These are phyloP conservation scores for Metschnikowia bowlesiae DNA, from an alignment of 805 yeast genomes.

Conservation along the genomic window DNA sequence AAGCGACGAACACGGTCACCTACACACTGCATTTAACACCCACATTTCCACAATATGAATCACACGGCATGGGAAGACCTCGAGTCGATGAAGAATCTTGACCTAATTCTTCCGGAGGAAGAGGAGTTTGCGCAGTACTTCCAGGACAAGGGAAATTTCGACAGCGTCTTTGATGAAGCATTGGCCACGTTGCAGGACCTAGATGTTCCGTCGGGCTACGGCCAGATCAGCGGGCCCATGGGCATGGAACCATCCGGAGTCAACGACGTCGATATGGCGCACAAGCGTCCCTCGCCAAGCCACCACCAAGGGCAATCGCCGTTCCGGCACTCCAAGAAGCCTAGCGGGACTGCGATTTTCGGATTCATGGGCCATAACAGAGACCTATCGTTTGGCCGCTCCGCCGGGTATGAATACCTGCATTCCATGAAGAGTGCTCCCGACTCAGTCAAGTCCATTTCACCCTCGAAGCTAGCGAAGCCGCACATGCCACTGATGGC, in stretches of 20 bases:
- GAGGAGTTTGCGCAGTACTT: conserved; percentile 50
- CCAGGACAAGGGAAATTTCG: conserved; percentile 45
- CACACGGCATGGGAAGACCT: conserved; percentile 29
- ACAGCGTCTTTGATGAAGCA: conserved; percentile 53
- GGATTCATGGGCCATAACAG: conserved; percentile 65
- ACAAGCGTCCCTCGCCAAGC: conserved; percentile 7
- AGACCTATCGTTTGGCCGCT: conserved; percentile 58
- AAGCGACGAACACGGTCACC: too few species aligned
- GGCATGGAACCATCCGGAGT: neutral
- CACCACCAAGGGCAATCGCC: conserved; percentile 15
- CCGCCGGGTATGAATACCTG: conserved; percentile 18
- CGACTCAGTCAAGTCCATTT: conserved; percentile 22
- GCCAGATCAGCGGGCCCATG: conserved; percentile 8
- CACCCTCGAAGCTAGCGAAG: conserved; percentile 22
- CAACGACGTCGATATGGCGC: neutral
- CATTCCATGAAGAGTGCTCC: conserved; percentile 18
- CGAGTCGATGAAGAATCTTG: conserved; percentile 18
- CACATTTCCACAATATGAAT: conserved; percentile 15
- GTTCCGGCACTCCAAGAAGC: conserved; percentile 49
- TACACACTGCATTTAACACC: neutral
- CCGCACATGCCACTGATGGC: neutral
- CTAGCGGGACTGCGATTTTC: conserved; percentile 78
- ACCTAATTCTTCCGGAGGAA: conserved; percentile 18
- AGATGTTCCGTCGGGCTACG: conserved; percentile 53
- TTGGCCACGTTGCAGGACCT: conserved; percentile 55